phyloP scores from a whole-genome alignment of 768 basidiomycete species.

The Suillus variegatus region DNA sequence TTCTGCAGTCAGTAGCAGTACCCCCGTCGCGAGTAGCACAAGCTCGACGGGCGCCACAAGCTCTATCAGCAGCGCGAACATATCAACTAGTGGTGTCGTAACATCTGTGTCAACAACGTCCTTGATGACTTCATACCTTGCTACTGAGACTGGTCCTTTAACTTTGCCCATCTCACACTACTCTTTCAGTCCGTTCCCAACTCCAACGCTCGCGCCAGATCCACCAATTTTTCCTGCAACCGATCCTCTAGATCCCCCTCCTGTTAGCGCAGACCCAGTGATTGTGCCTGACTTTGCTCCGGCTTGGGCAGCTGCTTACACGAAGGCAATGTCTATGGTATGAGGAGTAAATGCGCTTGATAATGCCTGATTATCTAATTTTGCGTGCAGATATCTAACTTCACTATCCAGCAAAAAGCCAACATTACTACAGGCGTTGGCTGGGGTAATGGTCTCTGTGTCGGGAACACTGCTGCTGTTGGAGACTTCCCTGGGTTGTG shows the following conservation, averaged over 20 bases:
- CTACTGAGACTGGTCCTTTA: constrained; percentile 24
- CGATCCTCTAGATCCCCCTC: constrained; percentile 59
- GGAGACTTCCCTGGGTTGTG: constrained; percentile 67
- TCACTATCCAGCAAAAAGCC: constrained; percentile 65
- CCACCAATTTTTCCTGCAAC: constrained; percentile 54
- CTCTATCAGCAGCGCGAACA: neutral
- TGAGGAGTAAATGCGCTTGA: constrained; percentile 41
- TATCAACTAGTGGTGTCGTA: neutral
- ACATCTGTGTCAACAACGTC: constrained; percentile 13
- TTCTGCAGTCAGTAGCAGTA: constrained; percentile 5
- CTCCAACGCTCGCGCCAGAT: constrained; percentile 55
- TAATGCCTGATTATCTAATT: constrained; percentile 46
- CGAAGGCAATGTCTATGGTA: constrained; percentile 58
- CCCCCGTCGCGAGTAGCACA: constrained; percentile 11
- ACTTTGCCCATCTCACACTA: constrained; percentile 42
- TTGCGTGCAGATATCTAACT: constrained; percentile 40
- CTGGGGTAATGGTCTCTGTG: constrained; percentile 57
- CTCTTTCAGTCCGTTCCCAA: constrained; percentile 61
- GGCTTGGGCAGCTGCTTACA: constrained; percentile 60
- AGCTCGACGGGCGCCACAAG: neutral
- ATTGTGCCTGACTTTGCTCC: constrained; percentile 47
- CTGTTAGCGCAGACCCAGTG: constrained; percentile 41
- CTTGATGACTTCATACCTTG: constrained; percentile 3
- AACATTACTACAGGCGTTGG: constrained; percentile 63
- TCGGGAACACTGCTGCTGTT: constrained; percentile 65